Evolutionary conservation across 352 stramenopile genomes (phyloP).

Genomic region (Pythium rishiriense): DNA sequence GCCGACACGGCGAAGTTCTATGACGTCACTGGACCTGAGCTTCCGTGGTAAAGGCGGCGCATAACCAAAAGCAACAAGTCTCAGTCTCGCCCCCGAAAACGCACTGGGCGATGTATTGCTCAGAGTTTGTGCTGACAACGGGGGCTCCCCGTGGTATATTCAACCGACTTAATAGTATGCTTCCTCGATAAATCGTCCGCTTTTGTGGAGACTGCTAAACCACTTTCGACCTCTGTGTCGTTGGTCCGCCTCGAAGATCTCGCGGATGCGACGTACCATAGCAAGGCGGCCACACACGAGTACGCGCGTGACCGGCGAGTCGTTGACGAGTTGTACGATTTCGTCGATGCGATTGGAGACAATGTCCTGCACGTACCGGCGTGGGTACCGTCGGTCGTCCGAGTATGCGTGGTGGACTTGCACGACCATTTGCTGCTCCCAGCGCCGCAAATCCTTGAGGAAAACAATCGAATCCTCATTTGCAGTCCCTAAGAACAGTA

Average conservation of each 20-base stretch:
- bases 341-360: conserved; percentile 26
- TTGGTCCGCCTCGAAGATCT: conserved; percentile 32
- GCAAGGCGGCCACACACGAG: conserved; percentile 27
- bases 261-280: conserved; percentile 32
- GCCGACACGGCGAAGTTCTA: conserved; percentile 16
- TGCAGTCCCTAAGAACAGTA: conserved; percentile 37
- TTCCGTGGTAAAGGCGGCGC: conserved; percentile 17
- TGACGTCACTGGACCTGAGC: conserved; percentile 11
- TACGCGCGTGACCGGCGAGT: conserved; percentile 15
- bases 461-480: conserved; percentile 39
- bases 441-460: conserved; percentile 32
- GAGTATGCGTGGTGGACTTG: conserved; percentile 33
- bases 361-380: conserved; percentile 34
- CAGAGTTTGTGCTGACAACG: too few species aligned
- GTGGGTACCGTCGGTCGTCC: conserved; percentile 7
- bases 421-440: conserved; percentile 35
- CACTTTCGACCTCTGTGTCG: conserved; percentile 7
- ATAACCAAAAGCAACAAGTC: too few species aligned
- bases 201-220: conserved; percentile 18
- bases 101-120: too few species aligned
- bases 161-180: conserved; percentile 1
- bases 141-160: too few species aligned
- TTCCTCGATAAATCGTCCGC: conserved; percentile 22
- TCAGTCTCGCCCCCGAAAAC: too few species aligned
- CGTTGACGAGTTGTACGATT: conserved; percentile 25